phyloP scores from a whole-genome alignment of 2,329 filamentous ascomycete species.

The Pestalotiopsis sp. region DNA sequence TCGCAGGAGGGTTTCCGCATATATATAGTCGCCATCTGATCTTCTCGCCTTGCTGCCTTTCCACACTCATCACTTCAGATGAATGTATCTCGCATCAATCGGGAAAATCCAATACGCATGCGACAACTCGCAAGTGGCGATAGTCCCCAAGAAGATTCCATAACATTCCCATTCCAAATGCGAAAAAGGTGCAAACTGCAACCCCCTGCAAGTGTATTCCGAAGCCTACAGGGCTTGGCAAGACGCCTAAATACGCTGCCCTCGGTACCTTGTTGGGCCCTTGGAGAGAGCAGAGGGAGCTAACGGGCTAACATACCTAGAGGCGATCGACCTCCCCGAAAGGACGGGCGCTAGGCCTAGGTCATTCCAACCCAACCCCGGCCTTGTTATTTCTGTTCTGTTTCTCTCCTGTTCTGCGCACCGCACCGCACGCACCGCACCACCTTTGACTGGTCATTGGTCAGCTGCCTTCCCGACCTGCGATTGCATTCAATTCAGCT shows the following conservation, averaged over 20 bases:
- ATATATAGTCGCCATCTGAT: no score
- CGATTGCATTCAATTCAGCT: not conserved
- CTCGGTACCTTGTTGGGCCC: no score
- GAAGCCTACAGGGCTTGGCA: not conserved
- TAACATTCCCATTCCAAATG: not conserved
- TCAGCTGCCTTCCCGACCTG: not conserved
- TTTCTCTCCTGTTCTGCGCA: no score
- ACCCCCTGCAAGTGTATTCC: constrained; percentile 10
- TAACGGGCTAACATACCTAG: not conserved
- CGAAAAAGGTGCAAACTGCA: not conserved
- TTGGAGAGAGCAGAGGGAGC: no score
- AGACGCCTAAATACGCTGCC: no score
- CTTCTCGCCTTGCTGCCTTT: no score
- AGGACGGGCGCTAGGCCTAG: not conserved
- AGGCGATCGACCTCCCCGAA: constrained; percentile 3
- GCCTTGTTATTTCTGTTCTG: no score
- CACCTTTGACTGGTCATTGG: not conserved
- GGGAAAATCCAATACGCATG: not conserved
- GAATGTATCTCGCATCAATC: no score
- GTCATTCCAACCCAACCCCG: not conserved
- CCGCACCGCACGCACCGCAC: no score
- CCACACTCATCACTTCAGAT: no score
- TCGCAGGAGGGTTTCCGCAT: no score
- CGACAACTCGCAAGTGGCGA: not conserved
- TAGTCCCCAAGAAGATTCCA: not conserved